Conservation (phyloP, 495 filamentous ascomycete genomes). For the Penicillium robsamsonii region DNA sequence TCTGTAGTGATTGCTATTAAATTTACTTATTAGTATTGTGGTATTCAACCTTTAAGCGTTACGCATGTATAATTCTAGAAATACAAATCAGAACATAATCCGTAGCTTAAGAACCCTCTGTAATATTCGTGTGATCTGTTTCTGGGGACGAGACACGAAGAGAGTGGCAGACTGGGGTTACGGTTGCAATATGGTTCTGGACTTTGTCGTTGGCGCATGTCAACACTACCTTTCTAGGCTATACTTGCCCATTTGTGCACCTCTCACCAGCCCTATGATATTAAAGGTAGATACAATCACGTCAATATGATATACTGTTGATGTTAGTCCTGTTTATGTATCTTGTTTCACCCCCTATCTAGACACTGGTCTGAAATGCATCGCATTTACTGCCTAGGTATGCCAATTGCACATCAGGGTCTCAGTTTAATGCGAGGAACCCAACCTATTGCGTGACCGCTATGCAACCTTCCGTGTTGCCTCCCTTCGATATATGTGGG, state of each 20-base stretch:
- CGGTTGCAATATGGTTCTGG: conserved; percentile 4
- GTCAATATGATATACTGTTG: neutral
- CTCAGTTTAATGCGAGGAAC: conserved; percentile 9
- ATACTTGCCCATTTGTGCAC: neutral
- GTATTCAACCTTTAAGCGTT: neutral
- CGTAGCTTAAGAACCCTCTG: neutral
- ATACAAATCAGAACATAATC: neutral
- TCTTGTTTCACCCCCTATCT: neutral
- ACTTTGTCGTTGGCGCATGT: neutral
- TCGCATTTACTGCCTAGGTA: neutral
- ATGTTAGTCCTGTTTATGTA: neutral
- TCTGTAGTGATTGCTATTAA: neutral
- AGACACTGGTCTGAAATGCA: neutral
- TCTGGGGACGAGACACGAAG: neutral
- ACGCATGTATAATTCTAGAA: neutral
- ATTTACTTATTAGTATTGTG: neutral
- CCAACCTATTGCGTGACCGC: conserved; percentile 1
- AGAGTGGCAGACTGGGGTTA: conserved; percentile 1
- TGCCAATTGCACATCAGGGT: neutral
- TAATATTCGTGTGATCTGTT: neutral
- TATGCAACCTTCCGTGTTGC: conserved; percentile 15
- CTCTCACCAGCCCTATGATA: neutral
- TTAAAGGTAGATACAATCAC: neutral
- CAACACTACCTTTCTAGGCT: neutral
- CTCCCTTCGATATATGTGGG: conserved; percentile 2